These are phyloP conservation scores for Colletotrichum sublineola DNA, from an alignment of 2,329 filamentous ascomycete genomes.

Conservation along the genomic window DNA sequence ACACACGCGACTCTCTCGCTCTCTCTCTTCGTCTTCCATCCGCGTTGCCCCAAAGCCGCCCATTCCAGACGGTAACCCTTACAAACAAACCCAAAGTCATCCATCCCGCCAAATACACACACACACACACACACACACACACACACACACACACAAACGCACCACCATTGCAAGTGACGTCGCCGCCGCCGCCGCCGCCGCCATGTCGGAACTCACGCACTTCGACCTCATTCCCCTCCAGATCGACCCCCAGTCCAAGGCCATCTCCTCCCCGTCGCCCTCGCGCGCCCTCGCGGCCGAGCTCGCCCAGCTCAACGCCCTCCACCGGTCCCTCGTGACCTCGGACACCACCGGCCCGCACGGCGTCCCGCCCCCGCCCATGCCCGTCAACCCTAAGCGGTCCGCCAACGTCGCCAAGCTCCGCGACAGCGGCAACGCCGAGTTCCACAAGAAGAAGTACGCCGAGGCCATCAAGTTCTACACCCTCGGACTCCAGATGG, in stretches of 20 bases:
- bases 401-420: slow-evolving; percentile 90
- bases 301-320: slow-evolving; percentile 80
- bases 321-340: slow-evolving; percentile 80
- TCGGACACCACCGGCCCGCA: slow-evolving; percentile 68
- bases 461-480: slow-evolving; percentile 85
- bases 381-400: slow-evolving; percentile 94
- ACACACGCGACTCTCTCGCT: neutral
- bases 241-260: slow-evolving; percentile 86
- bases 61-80: neutral
- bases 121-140: no score
- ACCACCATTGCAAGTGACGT: neutral
- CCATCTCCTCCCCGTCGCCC: slow-evolving; percentile 67
- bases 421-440: slow-evolving; percentile 85
- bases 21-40: neutral
- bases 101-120: neutral
- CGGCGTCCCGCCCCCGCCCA: slow-evolving; percentile 82
- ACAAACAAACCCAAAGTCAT: neutral
- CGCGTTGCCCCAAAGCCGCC: neutral
- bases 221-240: slow-evolving; percentile 87
- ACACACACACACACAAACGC: no score
- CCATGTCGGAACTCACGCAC: slow-evolving; percentile 73
- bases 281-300: slow-evolving; percentile 70
- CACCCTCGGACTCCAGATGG: slow-evolving; percentile 91
- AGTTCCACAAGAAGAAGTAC: slow-evolving; percentile 83
- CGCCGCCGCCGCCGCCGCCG: slow-evolving; percentile 30